A percentile compares a stretch with the other conserved stretches of the same genome.
Conservation (phyloP, 768 basidiomycete species). For the Naganishia kalamii region DNA sequence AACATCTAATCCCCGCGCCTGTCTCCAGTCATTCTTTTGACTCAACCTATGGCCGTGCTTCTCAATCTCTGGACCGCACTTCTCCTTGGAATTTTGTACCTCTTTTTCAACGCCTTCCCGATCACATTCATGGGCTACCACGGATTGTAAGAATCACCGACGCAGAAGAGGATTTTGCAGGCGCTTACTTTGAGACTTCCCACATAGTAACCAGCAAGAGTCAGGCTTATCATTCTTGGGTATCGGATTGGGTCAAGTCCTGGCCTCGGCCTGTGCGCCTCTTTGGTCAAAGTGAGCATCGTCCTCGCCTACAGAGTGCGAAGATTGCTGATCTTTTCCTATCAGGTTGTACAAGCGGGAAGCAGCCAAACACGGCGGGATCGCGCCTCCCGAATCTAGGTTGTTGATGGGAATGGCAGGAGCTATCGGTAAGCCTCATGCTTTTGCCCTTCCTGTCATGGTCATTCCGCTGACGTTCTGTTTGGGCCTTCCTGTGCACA, state of each 20-base stretch:
- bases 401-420: slow-evolving; percentile 65
- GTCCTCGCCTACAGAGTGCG: background rate
- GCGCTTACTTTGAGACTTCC: background rate
- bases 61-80: slow-evolving; percentile 62
- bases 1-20: background rate
- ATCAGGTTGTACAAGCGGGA: slow-evolving; percentile 20
- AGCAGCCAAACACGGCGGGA: slow-evolving; percentile 27
- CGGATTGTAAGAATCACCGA: slow-evolving; percentile 50
- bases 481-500: background rate
- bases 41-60: slow-evolving; percentile 69
- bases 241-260: slow-evolving; percentile 53
- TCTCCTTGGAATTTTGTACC: slow-evolving; percentile 52
- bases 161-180: background rate
- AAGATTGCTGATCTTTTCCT: background rate
- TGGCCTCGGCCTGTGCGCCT: slow-evolving; percentile 36
- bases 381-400: slow-evolving; percentile 60
- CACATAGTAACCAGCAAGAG: slow-evolving; percentile 42
- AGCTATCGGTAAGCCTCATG: slow-evolving; percentile 50
- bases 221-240: slow-evolving; percentile 55
- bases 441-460: slow-evolving; percentile 35
- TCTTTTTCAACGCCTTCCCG: slow-evolving; percentile 58
- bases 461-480: background rate
- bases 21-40: slow-evolving; percentile 51
- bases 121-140: slow-evolving; percentile 53
- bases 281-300: slow-evolving; percentile 36